Evolutionary conservation across 352 stramenopile genomes (phyloP).

Genomic region (Pythium aristosporum): DNA sequence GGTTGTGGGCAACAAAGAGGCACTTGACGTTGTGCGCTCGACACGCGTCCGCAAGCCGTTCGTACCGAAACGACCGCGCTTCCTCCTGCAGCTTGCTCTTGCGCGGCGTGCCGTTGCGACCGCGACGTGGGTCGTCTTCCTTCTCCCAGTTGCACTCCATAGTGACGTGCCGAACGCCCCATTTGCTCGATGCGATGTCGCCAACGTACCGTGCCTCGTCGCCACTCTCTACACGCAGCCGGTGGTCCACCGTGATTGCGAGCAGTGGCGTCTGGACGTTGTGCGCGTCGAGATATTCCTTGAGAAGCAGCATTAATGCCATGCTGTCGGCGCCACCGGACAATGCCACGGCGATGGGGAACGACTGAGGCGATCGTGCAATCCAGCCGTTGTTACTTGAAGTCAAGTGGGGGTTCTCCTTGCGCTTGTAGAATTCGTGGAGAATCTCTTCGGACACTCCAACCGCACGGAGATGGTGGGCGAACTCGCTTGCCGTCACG

Average conservation of each 20-base stretch:
- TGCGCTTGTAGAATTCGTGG: not conserved
- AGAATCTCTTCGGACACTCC: not conserved
- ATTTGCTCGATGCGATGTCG: constrained; percentile 37
- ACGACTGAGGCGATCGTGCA: constrained; percentile 10
- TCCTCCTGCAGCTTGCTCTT: constrained; percentile 79
- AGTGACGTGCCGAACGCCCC: constrained; percentile 53
- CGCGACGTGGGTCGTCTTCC: not conserved
- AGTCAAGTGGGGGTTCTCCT: not conserved
- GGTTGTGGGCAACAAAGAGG: constrained; percentile 80
- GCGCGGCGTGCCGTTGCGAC: constrained; percentile 27
- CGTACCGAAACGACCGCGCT: constrained; percentile 66
- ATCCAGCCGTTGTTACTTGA: not conserved
- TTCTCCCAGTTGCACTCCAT: constrained; percentile 52
- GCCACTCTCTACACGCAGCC: constrained; percentile 59
- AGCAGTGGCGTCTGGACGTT: constrained; percentile 60
- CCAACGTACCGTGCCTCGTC: constrained; percentile 58
- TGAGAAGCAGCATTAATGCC: constrained; percentile 73
- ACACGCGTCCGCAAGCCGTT: constrained; percentile 56
- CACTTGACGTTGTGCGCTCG: constrained; percentile 46
- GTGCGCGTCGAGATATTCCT: constrained; percentile 51
- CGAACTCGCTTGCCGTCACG: constrained; percentile 1
- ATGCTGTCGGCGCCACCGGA: constrained; percentile 83
- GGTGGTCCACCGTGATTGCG: constrained; percentile 81
- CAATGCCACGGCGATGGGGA: constrained; percentile 67
- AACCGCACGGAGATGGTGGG: not conserved